Conservation (phyloP, 139 green algal genomes). For the Coelastrella sp. region DNA sequence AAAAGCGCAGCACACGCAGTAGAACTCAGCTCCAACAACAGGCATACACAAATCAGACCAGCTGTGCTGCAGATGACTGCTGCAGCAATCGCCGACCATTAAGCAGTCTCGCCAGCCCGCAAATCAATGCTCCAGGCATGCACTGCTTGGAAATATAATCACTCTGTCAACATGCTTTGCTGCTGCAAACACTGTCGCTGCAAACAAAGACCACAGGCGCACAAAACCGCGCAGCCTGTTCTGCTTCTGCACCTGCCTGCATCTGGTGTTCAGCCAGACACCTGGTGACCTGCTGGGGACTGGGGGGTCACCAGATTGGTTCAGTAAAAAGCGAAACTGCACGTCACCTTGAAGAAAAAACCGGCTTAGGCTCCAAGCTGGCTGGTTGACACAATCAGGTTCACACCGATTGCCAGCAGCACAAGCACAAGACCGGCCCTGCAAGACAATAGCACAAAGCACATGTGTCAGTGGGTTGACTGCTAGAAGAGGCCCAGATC, state of each 20-base stretch:
- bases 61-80: no score
- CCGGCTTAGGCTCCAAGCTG: constrained; percentile 59
- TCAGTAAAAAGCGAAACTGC: not conserved
- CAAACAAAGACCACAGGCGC: constrained; percentile 2
- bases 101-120: no score
- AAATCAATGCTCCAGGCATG: no score
- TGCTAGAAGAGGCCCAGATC: no score
- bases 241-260: not conserved
- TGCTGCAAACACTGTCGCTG: constrained; percentile 26
- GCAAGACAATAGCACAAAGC: not conserved
- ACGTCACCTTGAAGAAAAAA: no score
- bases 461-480: no score
- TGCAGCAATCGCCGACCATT: not conserved
- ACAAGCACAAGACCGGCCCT: constrained; percentile 79
- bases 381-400: constrained; percentile 88
- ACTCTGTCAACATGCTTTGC: constrained; percentile 11
- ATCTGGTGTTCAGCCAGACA: not conserved
- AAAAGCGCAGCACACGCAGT: no score
- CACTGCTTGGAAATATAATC: not conserved
- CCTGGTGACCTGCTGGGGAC: not conserved
- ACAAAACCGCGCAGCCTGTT: not conserved
- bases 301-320: not conserved
- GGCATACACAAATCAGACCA: no score
- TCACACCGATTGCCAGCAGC: constrained; percentile 79
- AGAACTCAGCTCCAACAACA: no score